Base-by-base conservation (phyloP, 2,329 filamentous ascomycete species). In the Ophiobolus disseminans region DNA sequence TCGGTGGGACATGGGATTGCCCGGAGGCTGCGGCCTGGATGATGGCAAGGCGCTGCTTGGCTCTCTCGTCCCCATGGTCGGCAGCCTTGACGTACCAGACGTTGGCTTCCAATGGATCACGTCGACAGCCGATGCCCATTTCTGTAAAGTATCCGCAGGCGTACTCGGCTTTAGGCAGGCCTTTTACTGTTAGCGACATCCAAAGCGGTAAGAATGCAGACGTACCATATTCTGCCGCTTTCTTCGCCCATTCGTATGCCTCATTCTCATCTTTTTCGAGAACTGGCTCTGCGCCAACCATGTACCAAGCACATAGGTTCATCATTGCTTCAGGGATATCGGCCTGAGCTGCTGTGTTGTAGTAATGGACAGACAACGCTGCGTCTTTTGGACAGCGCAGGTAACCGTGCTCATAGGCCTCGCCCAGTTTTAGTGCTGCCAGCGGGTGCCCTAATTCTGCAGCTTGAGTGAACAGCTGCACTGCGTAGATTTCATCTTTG, bases 71-170 rank as follows among this genome's bases (percentile, higher is more conserved):
- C 37, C 93, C 94, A 40, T 90, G 85, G 60, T 96, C 93, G 13
- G 94, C 93, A 4, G 94, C 94, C 73, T 90, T 90, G 60, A 99
- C 93, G 70, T 99, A 99, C 93, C 92, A 97, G 23, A 96, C 90
- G 67, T 99, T 99, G 60, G 94, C 93, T 73, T 97, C 92, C 34
- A 99, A 82, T n/a, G 93, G 86, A 71, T 99, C 94, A 39, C 91
- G 86, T 28, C 91, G 89, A 72, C 91, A 97, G 40, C 94, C 94
- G 62, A 99, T 97, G 55, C 94, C 94, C 90, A 95, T 96, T 73
- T 99, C 94, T 4, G 92, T 97, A 72, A 99, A 99, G 75, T 97
- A 97, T 35, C 91, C 94, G 17, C 96, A 85, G 0, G 94, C 91
- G 64, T 97, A 99, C 71, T 97, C 86, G n/a, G 94, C 94, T 79